Evolutionary conservation across 1,139 yeast genomes (phyloP), one percentile per base, ranked within the genome.

Genomic region (Scheffersomyces insectosa): DNA sequence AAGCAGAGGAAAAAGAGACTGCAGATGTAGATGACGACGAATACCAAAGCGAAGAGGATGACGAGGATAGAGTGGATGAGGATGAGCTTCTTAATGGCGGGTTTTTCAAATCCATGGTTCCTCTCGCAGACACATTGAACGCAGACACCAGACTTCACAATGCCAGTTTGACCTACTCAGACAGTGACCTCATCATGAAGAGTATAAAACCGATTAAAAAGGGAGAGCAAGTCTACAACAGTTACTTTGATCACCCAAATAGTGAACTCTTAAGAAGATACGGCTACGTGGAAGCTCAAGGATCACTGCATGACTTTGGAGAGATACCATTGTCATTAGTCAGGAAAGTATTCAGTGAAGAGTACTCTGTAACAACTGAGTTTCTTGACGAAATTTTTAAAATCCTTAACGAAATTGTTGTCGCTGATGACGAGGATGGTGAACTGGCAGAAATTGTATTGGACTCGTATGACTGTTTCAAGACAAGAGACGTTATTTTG

Each of bases 171-270:
- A 72, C 72, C 27, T 80, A 83, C 55, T 51, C 62, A 3, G 70
- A 66, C 1, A 66, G 60, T 3, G 60, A 63, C 3, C 68, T 90
- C 38, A 80, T 80, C 8, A 88, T 93, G 93, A 74, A 76, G 39
- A 79, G 96, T 3, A 79, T 80, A n/a, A 78, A 75, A 43, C 63
- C 69, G 3, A 91, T 93, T 33, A 45, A 64, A 8, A 66, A 68
- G 36, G 91, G 88, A 1, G 83, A 81, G 20, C 98, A 93, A 58
- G 71, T 93, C 3, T 91, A 79, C 66, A 91, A 91, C 63, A 86
- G 91, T 0, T 93, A 93, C 61, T 95, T 97, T 2, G 95, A 89
- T 41, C 84, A 88, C 51, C 95, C 98, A 23, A 91, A 91, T 60
- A 73, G 93, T 28, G 98, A 93, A 56, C 75, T 93, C 31, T 71